phyloP scores from a whole-genome alignment of 345 rosid genomes.

The Euphorbia lathyris region DNA sequence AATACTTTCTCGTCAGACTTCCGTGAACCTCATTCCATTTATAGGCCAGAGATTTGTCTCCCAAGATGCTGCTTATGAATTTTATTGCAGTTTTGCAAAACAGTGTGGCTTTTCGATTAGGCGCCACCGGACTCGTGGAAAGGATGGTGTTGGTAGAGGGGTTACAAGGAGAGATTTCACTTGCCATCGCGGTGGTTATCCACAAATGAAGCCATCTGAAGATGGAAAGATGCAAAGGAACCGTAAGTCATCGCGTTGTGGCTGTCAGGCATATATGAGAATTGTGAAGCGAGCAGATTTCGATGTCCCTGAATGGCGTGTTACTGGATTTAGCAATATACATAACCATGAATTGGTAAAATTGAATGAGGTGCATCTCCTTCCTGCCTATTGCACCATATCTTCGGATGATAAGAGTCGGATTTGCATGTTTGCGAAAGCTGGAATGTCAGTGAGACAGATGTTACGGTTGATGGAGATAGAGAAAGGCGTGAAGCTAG shows the following conservation, averaged over 20 bases:
- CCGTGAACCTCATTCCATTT: constrained; percentile 19
- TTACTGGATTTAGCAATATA: constrained; percentile 25
- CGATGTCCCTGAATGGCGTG: constrained; percentile 30
- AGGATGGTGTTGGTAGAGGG: constrained; percentile 26
- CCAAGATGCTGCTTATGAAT: constrained; percentile 29
- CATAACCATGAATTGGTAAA: constrained; percentile 26
- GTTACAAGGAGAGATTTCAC: constrained; percentile 26
- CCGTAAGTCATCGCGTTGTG: constrained; percentile 25
- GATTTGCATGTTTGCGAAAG: constrained; percentile 25
- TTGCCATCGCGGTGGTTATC: constrained; percentile 28
- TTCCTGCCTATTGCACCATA: constrained; percentile 20
- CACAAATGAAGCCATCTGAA: constrained; percentile 20
- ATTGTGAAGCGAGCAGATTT: constrained; percentile 25
- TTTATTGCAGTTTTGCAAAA: constrained; percentile 24
- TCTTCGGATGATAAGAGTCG: constrained; percentile 23
- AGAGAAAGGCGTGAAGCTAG: constrained; percentile 29
- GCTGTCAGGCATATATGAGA: constrained; percentile 20
- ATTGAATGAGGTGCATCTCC: constrained; percentile 13
- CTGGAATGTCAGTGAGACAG: constrained; percentile 27
- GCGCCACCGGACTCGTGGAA: constrained; percentile 22
- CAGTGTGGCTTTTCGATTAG: constrained; percentile 28
- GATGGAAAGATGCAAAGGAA: constrained; percentile 29
- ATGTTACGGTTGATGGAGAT: constrained; percentile 26
- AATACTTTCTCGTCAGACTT: constrained; percentile 14
- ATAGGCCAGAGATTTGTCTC: constrained; percentile 25